phyloP scores from a whole-genome alignment of 2,329 filamentous ascomycete genomes.

The Ascochyta koolunga region DNA sequence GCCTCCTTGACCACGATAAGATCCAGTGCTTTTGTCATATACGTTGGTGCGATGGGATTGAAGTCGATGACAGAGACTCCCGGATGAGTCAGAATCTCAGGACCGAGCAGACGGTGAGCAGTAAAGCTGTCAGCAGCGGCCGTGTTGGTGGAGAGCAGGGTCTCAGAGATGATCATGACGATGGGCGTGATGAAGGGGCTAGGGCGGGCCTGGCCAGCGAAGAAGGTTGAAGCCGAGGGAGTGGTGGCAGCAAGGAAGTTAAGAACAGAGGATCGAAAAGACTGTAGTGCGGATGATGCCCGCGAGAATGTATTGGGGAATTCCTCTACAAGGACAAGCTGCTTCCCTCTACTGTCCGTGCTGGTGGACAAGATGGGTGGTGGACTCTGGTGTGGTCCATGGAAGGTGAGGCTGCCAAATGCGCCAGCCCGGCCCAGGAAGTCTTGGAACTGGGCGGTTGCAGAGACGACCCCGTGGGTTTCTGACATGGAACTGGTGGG shows the following conservation, averaged over 20 bases:
- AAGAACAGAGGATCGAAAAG: constrained; percentile 73
- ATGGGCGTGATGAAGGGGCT: constrained; percentile 62
- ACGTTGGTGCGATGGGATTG: constrained; percentile 86
- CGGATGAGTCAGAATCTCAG: constrained; percentile 82
- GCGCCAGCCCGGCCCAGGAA: constrained; percentile 83
- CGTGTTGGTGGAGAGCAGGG: constrained; percentile 81
- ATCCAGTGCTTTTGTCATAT: constrained; percentile 83
- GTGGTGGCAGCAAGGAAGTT: constrained; percentile 75
- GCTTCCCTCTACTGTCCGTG: constrained; percentile 36
- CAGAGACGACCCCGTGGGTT: constrained; percentile 69
- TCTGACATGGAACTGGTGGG: constrained; percentile 68
- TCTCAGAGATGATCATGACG: constrained; percentile 91
- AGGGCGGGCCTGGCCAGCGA: constrained; percentile 33
- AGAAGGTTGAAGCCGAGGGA: constrained; percentile 59
- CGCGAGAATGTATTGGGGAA: constrained; percentile 58
- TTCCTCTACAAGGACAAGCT: constrained; percentile 57
- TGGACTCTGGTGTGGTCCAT: constrained; percentile 20
- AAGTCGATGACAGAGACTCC: constrained; percentile 85
- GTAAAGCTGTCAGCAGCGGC: constrained; percentile 91
- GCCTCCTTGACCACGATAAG: constrained; percentile 85
- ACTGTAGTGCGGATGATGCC: constrained; percentile 52
- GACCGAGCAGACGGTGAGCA: constrained; percentile 84
- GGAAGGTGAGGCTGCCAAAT: constrained; percentile 72
- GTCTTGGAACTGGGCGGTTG: constrained; percentile 85
- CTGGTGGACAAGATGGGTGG: constrained; percentile 19